These are phyloP conservation scores for Urochloa ruziziensis DNA, from an alignment of 176 grass and related monocot genomes.

Conservation along the genomic window DNA sequence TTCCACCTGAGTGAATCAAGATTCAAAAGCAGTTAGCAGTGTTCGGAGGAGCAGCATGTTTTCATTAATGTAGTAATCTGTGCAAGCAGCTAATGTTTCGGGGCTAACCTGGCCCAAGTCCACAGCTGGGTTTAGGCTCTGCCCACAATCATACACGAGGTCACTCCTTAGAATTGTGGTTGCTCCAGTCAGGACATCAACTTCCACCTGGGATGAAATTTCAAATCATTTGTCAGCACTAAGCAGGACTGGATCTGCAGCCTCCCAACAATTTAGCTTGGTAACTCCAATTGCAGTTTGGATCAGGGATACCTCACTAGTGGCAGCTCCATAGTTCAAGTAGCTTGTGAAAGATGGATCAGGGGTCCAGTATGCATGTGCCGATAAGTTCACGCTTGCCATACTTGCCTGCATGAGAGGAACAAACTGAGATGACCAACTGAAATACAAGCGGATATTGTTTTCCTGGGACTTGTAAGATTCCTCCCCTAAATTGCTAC, in stretches of 20 bases:
- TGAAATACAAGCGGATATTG: not conserved
- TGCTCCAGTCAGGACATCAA: slow-evolving; percentile 72
- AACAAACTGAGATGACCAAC: not conserved
- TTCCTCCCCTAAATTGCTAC: not conserved
- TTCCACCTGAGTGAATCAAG: slow-evolving; percentile 41
- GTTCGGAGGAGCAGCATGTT: not conserved
- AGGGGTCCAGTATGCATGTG: slow-evolving; percentile 57
- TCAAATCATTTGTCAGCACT: not conserved
- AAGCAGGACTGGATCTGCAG: not conserved
- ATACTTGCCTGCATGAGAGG: slow-evolving; percentile 41
- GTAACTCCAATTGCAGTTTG: not conserved
- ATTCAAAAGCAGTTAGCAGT: not conserved
- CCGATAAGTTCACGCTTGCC: slow-evolving; percentile 59
- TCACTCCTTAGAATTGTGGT: slow-evolving; percentile 74
- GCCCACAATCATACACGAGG: slow-evolving; percentile 71
- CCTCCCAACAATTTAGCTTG: not conserved
- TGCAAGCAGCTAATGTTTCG: not conserved
- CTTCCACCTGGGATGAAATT: slow-evolving; percentile 56
- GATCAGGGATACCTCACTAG: slow-evolving; percentile 58
- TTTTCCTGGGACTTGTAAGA: not conserved
- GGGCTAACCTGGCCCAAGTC: slow-evolving; percentile 76
- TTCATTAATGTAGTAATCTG: not conserved
- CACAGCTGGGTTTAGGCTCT: slow-evolving; percentile 81
- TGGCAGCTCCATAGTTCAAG: slow-evolving; percentile 78
- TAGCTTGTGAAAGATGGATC: slow-evolving; percentile 41